Evolutionary conservation across 148 eudicot genomes (phyloP).

Genomic region (Amaranthus cruentus): DNA sequence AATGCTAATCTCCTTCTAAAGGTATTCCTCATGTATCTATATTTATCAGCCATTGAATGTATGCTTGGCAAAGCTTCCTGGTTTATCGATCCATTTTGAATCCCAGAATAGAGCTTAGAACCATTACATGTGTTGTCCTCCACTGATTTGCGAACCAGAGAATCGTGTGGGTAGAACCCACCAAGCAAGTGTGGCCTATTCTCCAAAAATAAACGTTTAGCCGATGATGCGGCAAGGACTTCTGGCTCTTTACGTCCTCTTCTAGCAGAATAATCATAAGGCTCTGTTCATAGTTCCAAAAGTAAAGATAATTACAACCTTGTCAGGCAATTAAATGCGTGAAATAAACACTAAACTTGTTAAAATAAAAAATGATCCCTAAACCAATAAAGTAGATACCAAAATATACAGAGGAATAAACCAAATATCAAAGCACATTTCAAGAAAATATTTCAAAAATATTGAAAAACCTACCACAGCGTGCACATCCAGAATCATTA

Average conservation of each 20-base stretch:
- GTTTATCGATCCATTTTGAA: constrained; percentile 33
- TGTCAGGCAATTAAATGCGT: not conserved
- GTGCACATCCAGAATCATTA: constrained; percentile 96
- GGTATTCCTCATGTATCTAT: constrained; percentile 75
- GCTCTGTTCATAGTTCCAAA: constrained; percentile 50
- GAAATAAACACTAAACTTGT: not conserved
- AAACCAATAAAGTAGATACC: not conserved
- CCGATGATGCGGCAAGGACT: constrained; percentile 75
- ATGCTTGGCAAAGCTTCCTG: constrained; percentile 44
- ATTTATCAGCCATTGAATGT: constrained; percentile 84
- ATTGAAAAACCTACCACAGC: constrained; percentile 51
- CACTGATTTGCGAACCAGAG: constrained; percentile 30
- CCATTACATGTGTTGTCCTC: constrained; percentile 27
- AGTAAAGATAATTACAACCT: not conserved
- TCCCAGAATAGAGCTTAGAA: constrained; percentile 35
- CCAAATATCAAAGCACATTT: not conserved
- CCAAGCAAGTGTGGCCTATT: constrained; percentile 81
- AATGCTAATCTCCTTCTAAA: constrained; percentile 76
- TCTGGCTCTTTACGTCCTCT: constrained; percentile 89
- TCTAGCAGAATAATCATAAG: constrained; percentile 71
- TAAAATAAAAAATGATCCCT: not conserved
- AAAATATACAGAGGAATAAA: not conserved
- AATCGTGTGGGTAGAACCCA: constrained; percentile 59
- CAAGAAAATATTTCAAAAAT: not conserved
- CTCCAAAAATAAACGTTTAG: constrained; percentile 78